A percentile compares a stretch with the other conserved stretches of the same genome.
phyloP scores from a whole-genome alignment of 164 flowering plant species.

The Malania oleifera region DNA sequence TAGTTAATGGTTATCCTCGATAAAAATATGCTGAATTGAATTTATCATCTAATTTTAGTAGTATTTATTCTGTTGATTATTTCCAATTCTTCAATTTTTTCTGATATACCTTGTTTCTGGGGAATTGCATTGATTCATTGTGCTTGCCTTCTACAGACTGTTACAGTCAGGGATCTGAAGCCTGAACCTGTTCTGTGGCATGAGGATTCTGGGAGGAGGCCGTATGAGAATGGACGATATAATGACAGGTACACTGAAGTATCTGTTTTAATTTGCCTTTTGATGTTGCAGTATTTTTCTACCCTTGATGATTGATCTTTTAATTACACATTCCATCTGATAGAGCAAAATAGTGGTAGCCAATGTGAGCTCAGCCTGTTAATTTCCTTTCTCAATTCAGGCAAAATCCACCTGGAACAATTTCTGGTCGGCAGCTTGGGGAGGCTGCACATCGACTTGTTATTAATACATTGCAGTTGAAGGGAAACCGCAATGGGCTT shows the following conservation, averaged over 20 bases:
- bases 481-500: slow-evolving; percentile 24
- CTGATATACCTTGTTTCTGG: too few relatives aligned
- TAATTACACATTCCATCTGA: too few relatives aligned
- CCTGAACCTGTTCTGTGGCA: slow-evolving; percentile 90
- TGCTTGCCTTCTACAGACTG: slow-evolving; percentile 42
- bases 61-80: too few relatives aligned
- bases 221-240: slow-evolving; percentile 34
- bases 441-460: slow-evolving; percentile 88
- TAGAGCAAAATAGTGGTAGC: not conserved
- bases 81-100: too few relatives aligned
- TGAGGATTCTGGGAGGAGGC: slow-evolving; percentile 75
- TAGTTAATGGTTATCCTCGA: too few relatives aligned
- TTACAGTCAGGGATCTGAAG: slow-evolving; percentile 60
- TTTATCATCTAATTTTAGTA: too few relatives aligned
- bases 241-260: slow-evolving; percentile 22
- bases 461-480: slow-evolving; percentile 62
- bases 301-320: too few relatives aligned
- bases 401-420: slow-evolving; percentile 45
- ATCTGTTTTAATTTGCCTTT: too few relatives aligned
- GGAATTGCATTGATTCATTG: too few relatives aligned
- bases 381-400: slow-evolving; percentile 21
- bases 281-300: too few relatives aligned
- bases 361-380: not conserved
- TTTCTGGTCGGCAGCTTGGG: slow-evolving; percentile 76
- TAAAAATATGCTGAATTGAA: too few relatives aligned